These are phyloP conservation scores for Paramecium tetraurelia DNA, from an alignment of 73 alveolate species.

Conservation along the genomic window DNA sequence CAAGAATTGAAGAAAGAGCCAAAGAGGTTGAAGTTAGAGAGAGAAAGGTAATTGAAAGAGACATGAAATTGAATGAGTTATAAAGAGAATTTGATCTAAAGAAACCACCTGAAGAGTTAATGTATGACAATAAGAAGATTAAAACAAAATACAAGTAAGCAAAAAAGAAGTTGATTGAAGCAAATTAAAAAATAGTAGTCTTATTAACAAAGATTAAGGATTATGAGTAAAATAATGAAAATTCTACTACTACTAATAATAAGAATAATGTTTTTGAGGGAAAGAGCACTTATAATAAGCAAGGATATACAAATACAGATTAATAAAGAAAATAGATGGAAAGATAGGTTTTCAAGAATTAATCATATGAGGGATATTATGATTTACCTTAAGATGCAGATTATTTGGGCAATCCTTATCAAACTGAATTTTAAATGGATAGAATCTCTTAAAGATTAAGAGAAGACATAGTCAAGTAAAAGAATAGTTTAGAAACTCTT, in stretches of 20 bases:
- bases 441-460: conserved; percentile 33
- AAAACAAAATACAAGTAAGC: neutral
- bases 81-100: neutral
- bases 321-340: neutral
- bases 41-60: conserved; percentile 14
- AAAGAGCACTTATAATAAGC: neutral
- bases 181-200: neutral
- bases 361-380: neutral
- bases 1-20: conserved; percentile 4
- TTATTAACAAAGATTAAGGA: neutral
- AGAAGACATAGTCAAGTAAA: neutral
- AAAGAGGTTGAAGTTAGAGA: conserved; percentile 9
- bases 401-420: conserved; percentile 9
- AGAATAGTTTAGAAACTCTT: conserved; percentile 17
- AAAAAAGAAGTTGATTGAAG: neutral
- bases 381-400: conserved; percentile 17
- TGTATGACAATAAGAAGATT: neutral
- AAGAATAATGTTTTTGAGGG: neutral
- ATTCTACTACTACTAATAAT: neutral
- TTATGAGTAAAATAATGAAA: neutral
- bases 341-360: neutral
- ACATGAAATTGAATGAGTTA: neutral
- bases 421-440: conserved; percentile 16
- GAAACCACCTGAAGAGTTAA: neutral
- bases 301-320: neutral